Conservation (phyloP, 805 yeast genomes). For the Nakazawaea holstii region DNA sequence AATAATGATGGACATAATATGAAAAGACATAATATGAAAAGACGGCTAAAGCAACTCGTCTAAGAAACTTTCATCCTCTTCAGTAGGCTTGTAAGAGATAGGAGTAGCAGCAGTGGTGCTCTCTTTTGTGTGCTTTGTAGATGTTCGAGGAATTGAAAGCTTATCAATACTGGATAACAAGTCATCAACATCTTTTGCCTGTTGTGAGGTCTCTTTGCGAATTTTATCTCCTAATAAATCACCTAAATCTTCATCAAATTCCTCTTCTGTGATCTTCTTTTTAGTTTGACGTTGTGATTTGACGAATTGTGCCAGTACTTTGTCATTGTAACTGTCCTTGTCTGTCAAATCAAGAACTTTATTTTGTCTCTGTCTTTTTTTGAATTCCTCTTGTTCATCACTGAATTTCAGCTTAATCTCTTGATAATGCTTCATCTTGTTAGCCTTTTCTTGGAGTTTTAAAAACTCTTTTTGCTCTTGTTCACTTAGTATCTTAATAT, state of each 20-base stretch:
- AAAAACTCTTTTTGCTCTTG: constrained; percentile 18
- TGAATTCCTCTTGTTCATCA: constrained; percentile 4
- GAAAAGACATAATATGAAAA: too few species aligned
- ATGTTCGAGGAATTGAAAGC: background rate
- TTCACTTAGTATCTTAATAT: constrained; percentile 13
- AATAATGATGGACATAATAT: too few species aligned
- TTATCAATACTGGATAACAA: background rate
- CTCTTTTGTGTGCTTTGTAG: background rate
- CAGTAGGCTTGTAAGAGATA: background rate
- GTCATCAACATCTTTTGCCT: background rate
- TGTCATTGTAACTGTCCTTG: constrained; percentile 14
- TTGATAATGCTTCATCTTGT: constrained; percentile 17
- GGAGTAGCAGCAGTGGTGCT: background rate
- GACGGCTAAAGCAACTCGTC: background rate
- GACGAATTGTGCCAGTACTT: constrained; percentile 13
- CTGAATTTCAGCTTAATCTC: constrained; percentile 13
- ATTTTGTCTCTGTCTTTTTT: constrained; percentile 1
- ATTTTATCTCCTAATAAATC: constrained; percentile 15
- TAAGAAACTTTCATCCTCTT: too few species aligned
- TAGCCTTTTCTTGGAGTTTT: constrained; percentile 17
- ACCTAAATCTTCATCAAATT: constrained; percentile 17
- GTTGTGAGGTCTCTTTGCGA: too few species aligned
- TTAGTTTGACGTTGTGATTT: background rate
- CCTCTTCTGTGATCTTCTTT: constrained; percentile 1
- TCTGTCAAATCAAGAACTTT: constrained; percentile 12